Evolutionary conservation across 768 basidiomycete genomes (phyloP), one percentile per base, ranked within the genome.

Genomic region (Lactifluus volemus): DNA sequence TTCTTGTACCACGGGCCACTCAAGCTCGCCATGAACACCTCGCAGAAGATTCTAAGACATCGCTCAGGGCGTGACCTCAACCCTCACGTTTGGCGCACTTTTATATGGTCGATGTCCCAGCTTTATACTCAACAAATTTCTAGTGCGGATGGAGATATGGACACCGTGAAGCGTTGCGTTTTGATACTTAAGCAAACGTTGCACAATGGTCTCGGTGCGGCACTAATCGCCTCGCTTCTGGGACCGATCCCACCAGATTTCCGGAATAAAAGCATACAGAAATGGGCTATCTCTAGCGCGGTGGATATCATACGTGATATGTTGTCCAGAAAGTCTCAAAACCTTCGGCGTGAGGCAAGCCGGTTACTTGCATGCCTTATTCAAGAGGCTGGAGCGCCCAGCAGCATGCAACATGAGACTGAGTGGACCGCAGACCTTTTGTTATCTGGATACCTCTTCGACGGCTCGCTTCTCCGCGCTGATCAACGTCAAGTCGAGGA

Each of bases 71-170:
- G 57, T 53, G 61, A 42, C 36, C 48, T 63, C 39, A 49, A 63
- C 61, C 56, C 61, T 19, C 61, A 58, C 14, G 47, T 63, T 42
- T 63, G 61, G 61, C 56, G 56, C 21, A 63, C 61, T 9, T 63
- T 63, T 29, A 63, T 63, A 17, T 63, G 61, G 61, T 63, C 61
- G 25, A 63, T 63, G 61, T 49, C 15, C n/a, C 56, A 63, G n/a
- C 61, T 63, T 30, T 45, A 21, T 58, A 21, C 15, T 32, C 61
- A 54, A 44, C 61, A 41, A 42, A 42, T 21, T 7, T 51, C 41
- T n/a, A 44, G 34, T 30, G 12, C 52, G 9, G 25, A 29, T 10
- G 56, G 10, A 17, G 41, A 54, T 21, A 47, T 53, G 8, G 61
- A 58, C 15, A 21, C 49, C 15, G 30, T 58, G n/a, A 47, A 45